Evolutionary conservation across 306 rosid genomes (phyloP).

Genomic region (Vigna nakashimae): DNA sequence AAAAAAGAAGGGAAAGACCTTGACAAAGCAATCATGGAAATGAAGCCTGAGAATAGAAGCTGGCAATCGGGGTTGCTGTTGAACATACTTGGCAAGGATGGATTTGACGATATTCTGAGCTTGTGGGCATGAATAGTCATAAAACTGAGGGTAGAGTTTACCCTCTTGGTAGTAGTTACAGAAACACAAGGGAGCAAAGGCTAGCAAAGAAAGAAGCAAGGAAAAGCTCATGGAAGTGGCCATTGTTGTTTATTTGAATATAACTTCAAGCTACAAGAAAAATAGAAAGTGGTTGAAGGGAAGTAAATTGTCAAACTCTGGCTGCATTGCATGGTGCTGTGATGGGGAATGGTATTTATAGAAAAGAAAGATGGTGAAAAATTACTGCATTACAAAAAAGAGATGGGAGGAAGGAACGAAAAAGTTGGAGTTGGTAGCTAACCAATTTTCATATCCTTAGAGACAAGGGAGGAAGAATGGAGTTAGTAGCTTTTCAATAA

Average conservation of each 20-base stretch:
- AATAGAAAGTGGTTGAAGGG: conserved; percentile 34
- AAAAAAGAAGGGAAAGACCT: conserved; percentile 53
- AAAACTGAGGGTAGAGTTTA: conserved; percentile 82
- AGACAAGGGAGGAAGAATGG: conserved; percentile 28
- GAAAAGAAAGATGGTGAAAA: conserved; percentile 21
- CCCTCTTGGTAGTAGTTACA: conserved; percentile 52
- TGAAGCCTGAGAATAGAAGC: conserved; percentile 90
- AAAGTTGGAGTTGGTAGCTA: conserved; percentile 66
- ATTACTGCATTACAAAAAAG: conserved; percentile 28
- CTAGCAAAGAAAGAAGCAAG: conserved; percentile 63
- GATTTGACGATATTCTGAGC: conserved; percentile 76
- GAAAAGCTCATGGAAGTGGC: conserved; percentile 51
- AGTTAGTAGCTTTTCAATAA: conserved; percentile 48
- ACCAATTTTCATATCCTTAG: conserved; percentile 40
- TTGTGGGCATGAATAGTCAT: conserved; percentile 81
- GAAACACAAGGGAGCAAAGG: conserved; percentile 65
- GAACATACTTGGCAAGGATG: conserved; percentile 68
- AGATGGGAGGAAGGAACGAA: conserved; percentile 27
- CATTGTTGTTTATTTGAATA: conserved; percentile 50
- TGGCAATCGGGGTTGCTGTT: conserved; percentile 72
- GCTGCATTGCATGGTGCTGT: conserved; percentile 44
- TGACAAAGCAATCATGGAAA: conserved; percentile 93
- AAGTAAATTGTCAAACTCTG: conserved; percentile 22
- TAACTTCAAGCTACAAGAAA: conserved; percentile 33
- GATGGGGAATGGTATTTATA: conserved; percentile 58